Evolutionary conservation across 495 filamentous ascomycete genomes (phyloP), one percentile per base, ranked within the genome.

Genomic region (Xylaria longipes): DNA sequence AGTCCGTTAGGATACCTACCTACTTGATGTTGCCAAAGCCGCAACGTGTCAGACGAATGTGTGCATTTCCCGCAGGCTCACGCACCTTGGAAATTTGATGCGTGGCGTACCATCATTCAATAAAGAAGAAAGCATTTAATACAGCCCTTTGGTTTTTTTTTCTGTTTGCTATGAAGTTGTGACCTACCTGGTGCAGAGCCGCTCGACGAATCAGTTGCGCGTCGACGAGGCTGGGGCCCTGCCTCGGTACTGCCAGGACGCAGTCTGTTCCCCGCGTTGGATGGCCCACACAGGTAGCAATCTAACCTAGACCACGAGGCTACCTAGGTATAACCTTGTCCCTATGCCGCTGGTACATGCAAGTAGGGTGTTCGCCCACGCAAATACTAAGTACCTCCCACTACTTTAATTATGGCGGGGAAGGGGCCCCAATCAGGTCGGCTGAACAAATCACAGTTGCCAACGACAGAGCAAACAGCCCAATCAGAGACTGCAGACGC

Each of bases 11-110:
- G 65, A 67, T 67, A 56, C 5, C 48, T 29, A 60, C 17, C 39
- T 35, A 33, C n/a, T n/a, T n/a, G 48, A 54, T 56, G n/a, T 67
- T 56, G 33, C 65, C n/a, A 56, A 63, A n/a, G 29, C 65, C 27
- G 27, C 52, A 31, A 56, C 25, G 33, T 43, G n/a, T 41, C 35
- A 54, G n/a, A 8, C 33, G 33, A 54, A 54, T 41, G 22, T 15
- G 45, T 41, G 33, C 33, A 56, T 43, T 54, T 67, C 31, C 48
- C 31, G 43, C 22, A 39, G 37, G 22, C 48, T 35, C 9, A 22
- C 29, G 11, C 43, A 35, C 20, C 29, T 66, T 22, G 29, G 63
- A 56, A 56, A 27, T 37, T 56, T 67, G 27, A 31, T 29, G 35
- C 33, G 22, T 39, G 33, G 43, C 48, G 27, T 56, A 56, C 14